Evolutionary conservation across 2,329 filamentous ascomycete genomes (phyloP).

Genomic region (Aspergillus neoniger): DNA sequence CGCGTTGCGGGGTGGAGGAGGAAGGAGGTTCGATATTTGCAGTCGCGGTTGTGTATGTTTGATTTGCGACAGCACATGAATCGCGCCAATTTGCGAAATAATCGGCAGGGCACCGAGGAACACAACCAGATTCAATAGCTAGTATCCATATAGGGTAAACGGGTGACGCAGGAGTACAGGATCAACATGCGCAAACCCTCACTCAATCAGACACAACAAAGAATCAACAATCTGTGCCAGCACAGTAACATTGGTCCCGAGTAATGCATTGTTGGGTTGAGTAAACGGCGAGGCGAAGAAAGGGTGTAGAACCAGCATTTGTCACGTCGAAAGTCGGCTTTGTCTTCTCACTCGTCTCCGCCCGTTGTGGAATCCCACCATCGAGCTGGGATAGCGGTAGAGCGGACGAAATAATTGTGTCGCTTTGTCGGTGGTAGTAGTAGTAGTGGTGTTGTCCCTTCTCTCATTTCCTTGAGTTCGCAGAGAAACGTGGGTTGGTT

Average conservation of each 20-base stretch:
- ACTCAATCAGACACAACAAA: background rate
- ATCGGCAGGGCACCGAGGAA: background rate
- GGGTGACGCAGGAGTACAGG: background rate
- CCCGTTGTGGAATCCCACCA: background rate
- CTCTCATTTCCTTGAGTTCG: background rate
- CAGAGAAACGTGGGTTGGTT: slow-evolving; percentile 7
- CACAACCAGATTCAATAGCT: background rate
- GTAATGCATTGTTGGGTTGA: slow-evolving; percentile 9
- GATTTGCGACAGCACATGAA: background rate
- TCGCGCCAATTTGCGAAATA: background rate
- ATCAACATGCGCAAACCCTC: background rate
- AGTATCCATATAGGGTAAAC: background rate
- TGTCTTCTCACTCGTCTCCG: background rate
- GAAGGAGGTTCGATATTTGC: background rate
- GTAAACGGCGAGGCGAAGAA: slow-evolving; percentile 10
- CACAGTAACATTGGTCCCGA: slow-evolving; percentile 16
- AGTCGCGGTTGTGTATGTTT: background rate
- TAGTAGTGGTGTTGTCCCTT: slow-evolving; percentile 1
- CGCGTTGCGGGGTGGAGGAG: background rate
- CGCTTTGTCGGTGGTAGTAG: background rate
- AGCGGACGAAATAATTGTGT: background rate
- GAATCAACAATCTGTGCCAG: slow-evolving; percentile 19
- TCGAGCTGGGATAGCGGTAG: background rate
- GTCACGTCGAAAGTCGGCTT: background rate
- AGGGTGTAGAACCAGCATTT: slow-evolving; percentile 9